Evolutionary conservation across 2,329 filamentous ascomycete species (phyloP).

Genomic region (Botryosphaeria dothidea): DNA sequence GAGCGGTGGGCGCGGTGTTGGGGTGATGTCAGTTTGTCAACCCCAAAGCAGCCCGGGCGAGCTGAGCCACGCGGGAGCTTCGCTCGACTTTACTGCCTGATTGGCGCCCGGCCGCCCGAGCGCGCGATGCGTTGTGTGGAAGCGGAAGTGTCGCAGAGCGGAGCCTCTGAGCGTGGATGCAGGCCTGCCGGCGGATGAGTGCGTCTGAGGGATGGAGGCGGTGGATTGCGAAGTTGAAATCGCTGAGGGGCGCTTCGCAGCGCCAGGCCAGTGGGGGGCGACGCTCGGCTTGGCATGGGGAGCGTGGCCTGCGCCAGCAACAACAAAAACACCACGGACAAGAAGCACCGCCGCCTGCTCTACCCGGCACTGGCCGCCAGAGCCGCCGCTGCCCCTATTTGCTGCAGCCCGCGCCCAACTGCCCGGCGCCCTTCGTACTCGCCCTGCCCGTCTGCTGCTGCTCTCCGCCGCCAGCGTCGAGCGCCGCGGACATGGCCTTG

Average conservation of each 20-base stretch:
- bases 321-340: background rate
- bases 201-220: conserved; percentile 4
- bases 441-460: background rate
- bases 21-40: conserved; percentile 16
- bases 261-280: conserved; percentile 10
- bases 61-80: conserved; percentile 16
- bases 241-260: conserved; percentile 10
- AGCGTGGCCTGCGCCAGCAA: background rate
- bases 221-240: conserved; percentile 18
- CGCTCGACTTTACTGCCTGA: conserved; percentile 17
- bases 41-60: conserved; percentile 13
- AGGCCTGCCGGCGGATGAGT: conserved; percentile 5
- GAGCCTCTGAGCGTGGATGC: conserved; percentile 6
- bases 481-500: background rate
- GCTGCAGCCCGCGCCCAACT: conserved; percentile 4
- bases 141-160: conserved; percentile 14
- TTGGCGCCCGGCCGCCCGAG: conserved; percentile 19
- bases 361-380: background rate
- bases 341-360: background rate
- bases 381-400: conserved; percentile 3
- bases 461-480: background rate
- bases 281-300: conserved; percentile 1
- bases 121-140: conserved; percentile 6
- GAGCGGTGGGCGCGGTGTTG: conserved; percentile 4
- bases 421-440: background rate